Evolutionary conservation across 2,329 filamentous ascomycete genomes (phyloP), one percentile per base, ranked within the genome.

Genomic region (Ambrosiella cleistominuta): DNA sequence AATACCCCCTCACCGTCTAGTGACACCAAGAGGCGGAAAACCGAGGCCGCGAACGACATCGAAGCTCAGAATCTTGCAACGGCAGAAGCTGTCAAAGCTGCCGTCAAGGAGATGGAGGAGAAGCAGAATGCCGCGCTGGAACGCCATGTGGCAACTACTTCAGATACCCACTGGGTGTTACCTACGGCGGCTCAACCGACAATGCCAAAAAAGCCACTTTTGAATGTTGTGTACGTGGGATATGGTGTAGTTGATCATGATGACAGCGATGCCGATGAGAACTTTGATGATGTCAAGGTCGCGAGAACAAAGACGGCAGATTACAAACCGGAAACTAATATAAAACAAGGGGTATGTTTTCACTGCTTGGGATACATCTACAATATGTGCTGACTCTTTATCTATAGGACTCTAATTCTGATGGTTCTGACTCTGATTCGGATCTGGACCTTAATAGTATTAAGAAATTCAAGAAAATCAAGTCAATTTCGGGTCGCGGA

Each of bases 81-180:
- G 9, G 56, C 78, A 55, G 74, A 76, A 49, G 76, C 80, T 1
- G 74, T 87, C 50, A 74, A 82, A 65, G 79, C 78, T 2, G 82
- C 83, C 1, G 67, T 85, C 12, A 79, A 80, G 5, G 78, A 80
- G 39, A 82, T 86, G 65, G 85, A 88, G 67, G 75, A 75, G 55
- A 83, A 81, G 64, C 77, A 80, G 7, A 75, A 80, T 65, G 74
- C 76, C 61, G 74, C 80, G 44, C 66, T 87, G 11, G 78, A 82
- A 61, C 77, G 76, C 64, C 79, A 81, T 61, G 79, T 80, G 7
- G 75, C 77, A 15, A 76, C 79, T 62, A 70, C 78, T 49, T 81
- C 82, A 56, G 86, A 90, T 67, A 84, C 83, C 15, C 82, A 83
- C 66, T 91, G 86, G 86, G 83, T 86, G 15, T 71, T 90, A 58